A percentile compares a stretch with the other conserved stretches of the same genome.
These are phyloP conservation scores for Golubevia sp. DNA, from an alignment of 1,284 basidiomycete species.

Conservation along the genomic window DNA sequence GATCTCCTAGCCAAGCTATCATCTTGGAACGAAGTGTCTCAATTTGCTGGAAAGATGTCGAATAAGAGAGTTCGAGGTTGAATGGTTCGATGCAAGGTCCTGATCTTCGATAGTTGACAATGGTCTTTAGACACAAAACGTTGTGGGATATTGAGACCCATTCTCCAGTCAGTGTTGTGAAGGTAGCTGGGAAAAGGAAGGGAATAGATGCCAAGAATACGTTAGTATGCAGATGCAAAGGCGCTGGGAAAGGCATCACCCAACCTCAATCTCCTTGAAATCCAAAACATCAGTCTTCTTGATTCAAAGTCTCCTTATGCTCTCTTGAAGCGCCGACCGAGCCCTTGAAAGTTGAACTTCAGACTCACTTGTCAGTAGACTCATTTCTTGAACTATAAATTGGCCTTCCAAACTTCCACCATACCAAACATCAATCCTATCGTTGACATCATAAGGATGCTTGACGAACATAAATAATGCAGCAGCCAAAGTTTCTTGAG, in stretches of 20 bases:
- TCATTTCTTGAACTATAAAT: constrained; percentile 8
- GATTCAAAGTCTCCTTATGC: too few species aligned
- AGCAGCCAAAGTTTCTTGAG: constrained; percentile 40
- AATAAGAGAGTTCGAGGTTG: constrained; percentile 34
- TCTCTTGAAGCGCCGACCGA: too few species aligned
- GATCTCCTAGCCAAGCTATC: constrained; percentile 32
- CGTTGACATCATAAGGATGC: constrained; percentile 48
- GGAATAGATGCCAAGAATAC: not conserved
- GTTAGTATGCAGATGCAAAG: too few species aligned
- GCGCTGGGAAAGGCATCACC: too few species aligned
- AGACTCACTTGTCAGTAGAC: not conserved
- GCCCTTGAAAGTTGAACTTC: too few species aligned
- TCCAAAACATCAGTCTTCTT: too few species aligned
- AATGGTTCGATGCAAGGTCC: constrained; percentile 43
- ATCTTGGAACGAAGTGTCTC: constrained; percentile 38
- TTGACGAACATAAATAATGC: constrained; percentile 50
- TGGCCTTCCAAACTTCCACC: not conserved
- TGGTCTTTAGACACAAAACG: constrained; percentile 26
- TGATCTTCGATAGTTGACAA: constrained; percentile 39
- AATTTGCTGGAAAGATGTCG: constrained; percentile 37
- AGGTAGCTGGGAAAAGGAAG: not conserved
- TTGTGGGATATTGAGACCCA: not conserved
- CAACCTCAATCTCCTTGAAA: too few species aligned
- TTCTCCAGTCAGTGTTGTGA: not conserved
- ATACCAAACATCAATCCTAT: constrained; percentile 8